Percentiles rank a stretch among this genome's conserved stretches.
These are phyloP conservation scores for Bremia lactucae DNA, from an alignment of 352 stramenopile species.

Conservation along the genomic window DNA sequence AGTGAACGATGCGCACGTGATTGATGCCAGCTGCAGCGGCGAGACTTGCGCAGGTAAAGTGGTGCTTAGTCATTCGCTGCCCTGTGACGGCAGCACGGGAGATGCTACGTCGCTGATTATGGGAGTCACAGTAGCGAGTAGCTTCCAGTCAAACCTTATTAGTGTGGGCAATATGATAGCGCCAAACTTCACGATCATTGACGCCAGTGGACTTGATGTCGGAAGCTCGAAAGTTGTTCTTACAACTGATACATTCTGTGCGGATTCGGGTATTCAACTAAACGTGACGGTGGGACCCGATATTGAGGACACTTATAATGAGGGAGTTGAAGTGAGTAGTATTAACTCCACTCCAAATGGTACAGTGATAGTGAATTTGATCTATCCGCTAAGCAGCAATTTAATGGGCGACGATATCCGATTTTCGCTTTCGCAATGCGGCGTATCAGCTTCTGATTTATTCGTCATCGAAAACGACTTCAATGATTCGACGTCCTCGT, in stretches of 20 bases:
- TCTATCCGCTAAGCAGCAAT: conserved; percentile 20
- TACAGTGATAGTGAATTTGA: conserved; percentile 29
- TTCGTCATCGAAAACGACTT: conserved; percentile 10
- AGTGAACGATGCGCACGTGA: conserved; percentile 21
- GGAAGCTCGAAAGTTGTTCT: conserved; percentile 30
- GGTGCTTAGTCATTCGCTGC: conserved; percentile 25
- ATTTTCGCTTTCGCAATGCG: conserved; percentile 42
- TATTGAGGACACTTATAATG: conserved; percentile 2
- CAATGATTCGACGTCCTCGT: conserved; percentile 12
- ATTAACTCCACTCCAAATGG: conserved; percentile 33
- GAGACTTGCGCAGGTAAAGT: conserved; percentile 47
- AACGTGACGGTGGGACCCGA: conserved; percentile 18
- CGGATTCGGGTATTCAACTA: conserved; percentile 20
- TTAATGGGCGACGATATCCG: conserved; percentile 22
- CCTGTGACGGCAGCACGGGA: conserved; percentile 30
- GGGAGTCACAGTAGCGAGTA: conserved; percentile 39
- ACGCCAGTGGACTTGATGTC: conserved; percentile 18
- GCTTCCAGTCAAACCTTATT: conserved; percentile 31
- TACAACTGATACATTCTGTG: conserved; percentile 33
- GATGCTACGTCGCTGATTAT: conserved; percentile 33
- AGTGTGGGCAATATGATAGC: conserved; percentile 35
- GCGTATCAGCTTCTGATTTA: conserved; percentile 16
- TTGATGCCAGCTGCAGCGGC: conserved; percentile 27
- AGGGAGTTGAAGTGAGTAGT: conserved; percentile 20
- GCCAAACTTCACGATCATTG: conserved; percentile 30